Conservation (phyloP, 345 rosid species). For the Hibiscus mutabilis region DNA sequence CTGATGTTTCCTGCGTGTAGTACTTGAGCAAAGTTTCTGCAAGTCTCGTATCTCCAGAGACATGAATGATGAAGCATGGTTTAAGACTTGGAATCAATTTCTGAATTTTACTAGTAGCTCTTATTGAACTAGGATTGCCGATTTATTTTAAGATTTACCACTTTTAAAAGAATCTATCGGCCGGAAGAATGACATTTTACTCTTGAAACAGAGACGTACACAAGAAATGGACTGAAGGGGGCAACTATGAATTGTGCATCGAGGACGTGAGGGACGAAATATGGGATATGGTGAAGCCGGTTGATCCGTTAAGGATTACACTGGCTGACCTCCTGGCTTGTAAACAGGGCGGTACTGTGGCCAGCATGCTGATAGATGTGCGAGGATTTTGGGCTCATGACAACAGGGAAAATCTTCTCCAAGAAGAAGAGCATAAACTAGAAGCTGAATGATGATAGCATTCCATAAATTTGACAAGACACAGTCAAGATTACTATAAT, state of each 20-base stretch:
- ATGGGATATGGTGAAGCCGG: conserved; percentile 98
- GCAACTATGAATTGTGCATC: conserved; percentile 84
- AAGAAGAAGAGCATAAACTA: conserved; percentile 88
- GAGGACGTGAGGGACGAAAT: conserved; percentile 95
- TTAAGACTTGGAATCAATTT: neutral
- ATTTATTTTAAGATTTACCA: neutral
- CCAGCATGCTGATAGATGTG: conserved; percentile 93
- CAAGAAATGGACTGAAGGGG: conserved; percentile 98
- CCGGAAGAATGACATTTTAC: neutral
- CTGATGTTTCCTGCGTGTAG: conserved; percentile 78
- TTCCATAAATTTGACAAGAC: neutral
- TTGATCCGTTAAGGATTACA: conserved; percentile 65
- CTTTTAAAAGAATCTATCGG: neutral
- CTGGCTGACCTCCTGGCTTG: conserved; percentile 67
- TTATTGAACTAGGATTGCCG: neutral
- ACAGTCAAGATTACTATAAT: neutral
- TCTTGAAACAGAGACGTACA: conserved; percentile 74
- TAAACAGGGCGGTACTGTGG: conserved; percentile 90
- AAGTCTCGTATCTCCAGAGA: conserved; percentile 61
- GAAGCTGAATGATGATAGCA: conserved; percentile 20
- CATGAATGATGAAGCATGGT: conserved; percentile 18
- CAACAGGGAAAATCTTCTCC: conserved; percentile 92
- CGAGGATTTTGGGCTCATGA: conserved; percentile 99
- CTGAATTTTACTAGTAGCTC: neutral
- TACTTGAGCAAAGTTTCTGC: conserved; percentile 45